A percentile compares a stretch with the other conserved stretches of the same genome.
phyloP scores from a whole-genome alignment of 495 filamentous ascomycete species.

The Podospora conica region DNA sequence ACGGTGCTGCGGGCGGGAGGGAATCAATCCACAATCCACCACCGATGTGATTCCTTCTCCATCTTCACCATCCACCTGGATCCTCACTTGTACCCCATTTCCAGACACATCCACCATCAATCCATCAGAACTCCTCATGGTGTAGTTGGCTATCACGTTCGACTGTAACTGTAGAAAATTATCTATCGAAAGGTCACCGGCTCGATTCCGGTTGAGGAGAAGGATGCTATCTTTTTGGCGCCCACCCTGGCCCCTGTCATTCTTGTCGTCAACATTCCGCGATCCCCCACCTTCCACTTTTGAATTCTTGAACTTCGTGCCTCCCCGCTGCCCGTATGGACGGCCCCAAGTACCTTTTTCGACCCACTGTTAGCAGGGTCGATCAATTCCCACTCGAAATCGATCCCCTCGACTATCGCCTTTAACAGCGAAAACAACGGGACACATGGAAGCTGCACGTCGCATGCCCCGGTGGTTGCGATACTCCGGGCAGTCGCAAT shows the following conservation, averaged over 20 bases:
- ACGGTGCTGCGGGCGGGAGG: no score
- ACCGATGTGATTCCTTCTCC: background rate
- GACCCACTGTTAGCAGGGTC: no score
- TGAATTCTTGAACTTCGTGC: no score
- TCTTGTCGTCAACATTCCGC: no score
- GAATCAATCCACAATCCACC: background rate
- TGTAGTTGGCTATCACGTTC: background rate
- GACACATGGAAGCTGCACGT: no score
- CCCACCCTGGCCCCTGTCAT: background rate
- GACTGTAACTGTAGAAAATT: background rate
- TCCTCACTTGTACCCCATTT: background rate
- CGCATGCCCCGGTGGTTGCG: background rate
- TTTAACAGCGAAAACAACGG: no score
- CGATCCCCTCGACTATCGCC: no score
- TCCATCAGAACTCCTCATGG: background rate
- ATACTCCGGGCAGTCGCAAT: no score
- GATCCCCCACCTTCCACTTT: background rate
- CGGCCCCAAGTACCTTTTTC: no score
- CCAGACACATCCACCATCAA: background rate
- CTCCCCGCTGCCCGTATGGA: no score
- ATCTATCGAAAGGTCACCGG: background rate
- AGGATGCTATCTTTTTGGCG: background rate
- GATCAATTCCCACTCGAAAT: no score
- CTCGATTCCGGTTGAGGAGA: background rate
- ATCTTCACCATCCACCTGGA: background rate